Evolutionary conservation across 2,329 filamentous ascomycete species (phyloP).

Genomic region (Cordyceps cateniannulata): DNA sequence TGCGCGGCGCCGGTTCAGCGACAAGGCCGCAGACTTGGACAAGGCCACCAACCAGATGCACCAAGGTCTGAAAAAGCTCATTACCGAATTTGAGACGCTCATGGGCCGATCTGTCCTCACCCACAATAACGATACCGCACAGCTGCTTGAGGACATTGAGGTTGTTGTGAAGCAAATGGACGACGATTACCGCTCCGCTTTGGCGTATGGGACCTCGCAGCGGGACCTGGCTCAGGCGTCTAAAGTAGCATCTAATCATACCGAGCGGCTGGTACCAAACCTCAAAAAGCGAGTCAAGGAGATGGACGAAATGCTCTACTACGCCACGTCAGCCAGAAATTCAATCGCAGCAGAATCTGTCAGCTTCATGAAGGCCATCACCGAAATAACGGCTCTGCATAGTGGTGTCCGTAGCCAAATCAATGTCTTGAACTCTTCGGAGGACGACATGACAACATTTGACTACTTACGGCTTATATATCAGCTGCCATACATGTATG

Average conservation of each 20-base stretch:
- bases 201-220: slow-evolving; percentile 60
- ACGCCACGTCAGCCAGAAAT: slow-evolving; percentile 61
- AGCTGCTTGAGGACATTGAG: slow-evolving; percentile 77
- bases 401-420: slow-evolving; percentile 67
- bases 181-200: slow-evolving; percentile 74
- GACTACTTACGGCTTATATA: slow-evolving; percentile 74
- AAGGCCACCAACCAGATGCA: slow-evolving; percentile 54
- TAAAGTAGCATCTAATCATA: slow-evolving; percentile 57
- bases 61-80: slow-evolving; percentile 53
- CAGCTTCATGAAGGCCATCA: slow-evolving; percentile 75
- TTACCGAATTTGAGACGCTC: slow-evolving; percentile 56
- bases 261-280: slow-evolving; percentile 54
- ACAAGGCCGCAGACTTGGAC: slow-evolving; percentile 55
- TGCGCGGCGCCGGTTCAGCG: slow-evolving; percentile 53
- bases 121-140: slow-evolving; percentile 56
- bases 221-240: slow-evolving; percentile 55
- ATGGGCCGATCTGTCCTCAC: slow-evolving; percentile 47
- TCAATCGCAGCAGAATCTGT: slow-evolving; percentile 58
- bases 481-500: slow-evolving; percentile 82
- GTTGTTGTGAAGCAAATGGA: slow-evolving; percentile 80
- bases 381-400: slow-evolving; percentile 70
- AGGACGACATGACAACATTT: slow-evolving; percentile 73
- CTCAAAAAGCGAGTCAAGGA: slow-evolving; percentile 50
- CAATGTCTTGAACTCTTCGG: slow-evolving; percentile 61
- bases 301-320: slow-evolving; percentile 54